phyloP scores from a whole-genome alignment of 2,329 filamentous ascomycete genomes.

The Xylariaceae sp. region DNA sequence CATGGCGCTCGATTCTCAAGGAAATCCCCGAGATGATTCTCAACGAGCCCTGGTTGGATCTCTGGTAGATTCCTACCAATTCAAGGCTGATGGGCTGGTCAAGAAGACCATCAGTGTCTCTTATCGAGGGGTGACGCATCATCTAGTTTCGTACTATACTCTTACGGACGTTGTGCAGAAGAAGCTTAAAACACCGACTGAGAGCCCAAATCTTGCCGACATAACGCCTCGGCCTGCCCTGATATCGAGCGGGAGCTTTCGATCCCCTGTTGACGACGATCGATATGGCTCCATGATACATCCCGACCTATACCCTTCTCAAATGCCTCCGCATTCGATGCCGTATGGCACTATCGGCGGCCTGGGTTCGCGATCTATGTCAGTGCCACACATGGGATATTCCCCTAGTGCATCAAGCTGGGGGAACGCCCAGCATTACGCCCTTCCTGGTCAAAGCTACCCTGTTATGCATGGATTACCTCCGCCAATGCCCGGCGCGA shows the following conservation, averaged over 20 bases:
- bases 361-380: slow-evolving; percentile 11
- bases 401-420: slow-evolving; percentile 1
- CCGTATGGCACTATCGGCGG: slow-evolving; percentile 5
- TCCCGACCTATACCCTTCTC: background rate
- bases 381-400: slow-evolving; percentile 9
- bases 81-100: slow-evolving; percentile 76
- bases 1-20: background rate
- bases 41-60: slow-evolving; percentile 63
- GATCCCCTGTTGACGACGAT: slow-evolving; percentile 57
- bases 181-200: slow-evolving; percentile 54
- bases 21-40: slow-evolving; percentile 3
- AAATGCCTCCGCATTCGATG: background rate
- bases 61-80: slow-evolving; percentile 82
- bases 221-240: slow-evolving; percentile 55
- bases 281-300: slow-evolving; percentile 11
- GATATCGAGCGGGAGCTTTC: slow-evolving; percentile 61
- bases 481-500: slow-evolving; percentile 1
- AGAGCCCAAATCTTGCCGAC: slow-evolving; percentile 44
- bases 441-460: slow-evolving; percentile 4
- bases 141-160: slow-evolving; percentile 85
- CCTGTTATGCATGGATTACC: slow-evolving; percentile 7
- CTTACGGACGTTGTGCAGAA: slow-evolving; percentile 69
- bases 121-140: slow-evolving; percentile 70
- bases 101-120: slow-evolving; percentile 91
- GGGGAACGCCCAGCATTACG: slow-evolving; percentile 1